These are phyloP conservation scores for Monosporascus sp. DNA, from an alignment of 2,329 filamentous ascomycete genomes.

Conservation along the genomic window DNA sequence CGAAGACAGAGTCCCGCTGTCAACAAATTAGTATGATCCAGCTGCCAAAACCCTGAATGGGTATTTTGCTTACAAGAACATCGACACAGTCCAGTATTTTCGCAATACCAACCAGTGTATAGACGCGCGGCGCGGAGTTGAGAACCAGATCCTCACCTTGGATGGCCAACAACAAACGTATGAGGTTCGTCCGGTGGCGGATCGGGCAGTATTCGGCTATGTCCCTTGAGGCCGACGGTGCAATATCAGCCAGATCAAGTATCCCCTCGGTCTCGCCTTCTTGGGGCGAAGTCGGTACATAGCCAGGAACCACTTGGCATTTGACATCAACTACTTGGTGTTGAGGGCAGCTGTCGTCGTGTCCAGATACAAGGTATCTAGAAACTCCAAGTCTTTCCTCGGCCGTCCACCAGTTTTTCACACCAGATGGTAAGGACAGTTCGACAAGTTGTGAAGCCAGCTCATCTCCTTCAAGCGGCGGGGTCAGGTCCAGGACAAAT, in stretches of 20 bases:
- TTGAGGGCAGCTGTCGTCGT: conserved; percentile 36
- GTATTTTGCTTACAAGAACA: conserved; percentile 33
- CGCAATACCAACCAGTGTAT: conserved; percentile 60
- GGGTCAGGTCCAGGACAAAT: conserved; percentile 56
- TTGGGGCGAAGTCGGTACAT: conserved; percentile 2
- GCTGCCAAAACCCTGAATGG: not conserved
- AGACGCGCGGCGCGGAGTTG: conserved; percentile 61
- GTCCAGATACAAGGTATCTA: conserved; percentile 36
- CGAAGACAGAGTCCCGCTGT: conserved; percentile 41
- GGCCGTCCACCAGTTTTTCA: conserved; percentile 50
- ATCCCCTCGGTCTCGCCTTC: not conserved
- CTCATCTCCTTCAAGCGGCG: conserved; percentile 56
- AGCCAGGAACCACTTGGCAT: not conserved
- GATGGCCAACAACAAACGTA: conserved; percentile 56
- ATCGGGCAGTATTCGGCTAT: conserved; percentile 58
- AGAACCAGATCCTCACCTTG: conserved; percentile 49
- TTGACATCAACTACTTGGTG: conserved; percentile 13
- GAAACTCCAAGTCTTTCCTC: conserved; percentile 33
- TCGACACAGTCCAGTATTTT: conserved; percentile 50
- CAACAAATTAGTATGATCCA: not conserved
- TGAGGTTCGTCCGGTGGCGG: conserved; percentile 58
- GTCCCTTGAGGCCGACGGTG: conserved; percentile 16
- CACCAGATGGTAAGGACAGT: conserved; percentile 50
- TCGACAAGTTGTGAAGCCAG: conserved; percentile 54
- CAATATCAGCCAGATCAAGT: conserved; percentile 17